phyloP scores from a whole-genome alignment of 768 basidiomycete species.

The Lactarius deliciosus region DNA sequence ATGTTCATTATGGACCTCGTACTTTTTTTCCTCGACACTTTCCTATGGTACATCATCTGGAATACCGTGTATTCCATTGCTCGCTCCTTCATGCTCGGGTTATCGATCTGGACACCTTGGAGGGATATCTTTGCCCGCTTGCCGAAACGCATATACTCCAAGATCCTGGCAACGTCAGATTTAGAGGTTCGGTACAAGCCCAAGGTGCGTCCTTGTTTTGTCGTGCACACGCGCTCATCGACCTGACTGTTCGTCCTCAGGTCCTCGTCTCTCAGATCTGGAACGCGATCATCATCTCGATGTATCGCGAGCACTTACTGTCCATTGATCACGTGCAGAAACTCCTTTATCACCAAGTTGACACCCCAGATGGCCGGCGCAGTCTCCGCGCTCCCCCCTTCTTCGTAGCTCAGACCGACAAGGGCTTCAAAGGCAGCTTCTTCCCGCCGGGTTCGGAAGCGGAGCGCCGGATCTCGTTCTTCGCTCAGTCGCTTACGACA shows the following conservation, averaged over 20 bases:
- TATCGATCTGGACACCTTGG: slow-evolving; percentile 99
- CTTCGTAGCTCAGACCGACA: slow-evolving; percentile 95
- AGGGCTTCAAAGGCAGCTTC: slow-evolving; percentile 80
- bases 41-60: slow-evolving; percentile 99
- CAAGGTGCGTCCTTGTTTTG: slow-evolving; percentile 59
- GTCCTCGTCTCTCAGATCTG: slow-evolving; percentile 98
- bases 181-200: slow-evolving; percentile 99
- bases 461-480: slow-evolving; percentile 97
- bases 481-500: slow-evolving; percentile 97
- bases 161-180: slow-evolving; percentile 87
- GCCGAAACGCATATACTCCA: slow-evolving; percentile 96
- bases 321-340: slow-evolving; percentile 99
- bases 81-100: slow-evolving; percentile 84
- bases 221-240: no score
- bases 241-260: slow-evolving; percentile 39
- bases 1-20: slow-evolving; percentile 99
- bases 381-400: slow-evolving; percentile 94
- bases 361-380: slow-evolving; percentile 81
- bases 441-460: slow-evolving; percentile 96
- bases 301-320: slow-evolving; percentile 98
- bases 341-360: slow-evolving; percentile 95
- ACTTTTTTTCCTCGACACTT: slow-evolving; percentile 98
- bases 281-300: slow-evolving; percentile 99
- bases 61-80: slow-evolving; percentile 92
- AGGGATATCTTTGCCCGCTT: slow-evolving; percentile 94